Percentiles rank a stretch among this genome's conserved stretches.
These are phyloP conservation scores for Geotrichum phurueaensis DNA, from an alignment of 1,139 yeast genomes.

Conservation along the genomic window DNA sequence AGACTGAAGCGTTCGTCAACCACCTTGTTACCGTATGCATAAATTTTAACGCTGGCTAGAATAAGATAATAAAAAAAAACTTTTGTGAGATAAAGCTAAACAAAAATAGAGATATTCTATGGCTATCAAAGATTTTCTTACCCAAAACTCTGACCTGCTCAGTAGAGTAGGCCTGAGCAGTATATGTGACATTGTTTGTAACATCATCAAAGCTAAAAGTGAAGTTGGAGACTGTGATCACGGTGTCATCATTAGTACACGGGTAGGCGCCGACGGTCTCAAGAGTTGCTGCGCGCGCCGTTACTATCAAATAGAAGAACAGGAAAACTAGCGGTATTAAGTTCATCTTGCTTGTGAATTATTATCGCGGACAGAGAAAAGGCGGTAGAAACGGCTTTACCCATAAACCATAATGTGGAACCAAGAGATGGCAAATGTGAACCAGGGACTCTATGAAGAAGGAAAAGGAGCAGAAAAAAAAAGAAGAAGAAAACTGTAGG, in stretches of 20 bases:
- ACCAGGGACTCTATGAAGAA: neutral
- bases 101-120: neutral
- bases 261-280: slow-evolving; percentile 22
- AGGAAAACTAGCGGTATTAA: neutral
- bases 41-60: slow-evolving; percentile 24
- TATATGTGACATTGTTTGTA: slow-evolving; percentile 24
- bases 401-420: neutral
- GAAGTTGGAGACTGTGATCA: slow-evolving; percentile 22
- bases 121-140: slow-evolving; percentile 5
- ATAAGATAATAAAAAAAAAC: neutral
- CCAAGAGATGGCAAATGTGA: neutral
- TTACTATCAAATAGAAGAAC: neutral
- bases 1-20: slow-evolving; percentile 28
- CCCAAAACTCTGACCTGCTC: slow-evolving; percentile 21
- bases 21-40: slow-evolving; percentile 30
- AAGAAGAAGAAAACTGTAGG: neutral
- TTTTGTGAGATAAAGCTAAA: neutral
- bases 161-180: slow-evolving; percentile 23
- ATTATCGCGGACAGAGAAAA: neutral
- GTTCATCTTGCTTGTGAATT: neutral
- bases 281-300: slow-evolving; percentile 11
- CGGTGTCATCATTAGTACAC: slow-evolving; percentile 16
- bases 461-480: neutral
- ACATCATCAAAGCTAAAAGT: slow-evolving; percentile 18
- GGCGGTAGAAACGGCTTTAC: neutral